Percentiles rank a stretch among this genome's conserved stretches.
phyloP scores from a whole-genome alignment of 768 basidiomycete genomes.

The Heimioporus sp. region DNA sequence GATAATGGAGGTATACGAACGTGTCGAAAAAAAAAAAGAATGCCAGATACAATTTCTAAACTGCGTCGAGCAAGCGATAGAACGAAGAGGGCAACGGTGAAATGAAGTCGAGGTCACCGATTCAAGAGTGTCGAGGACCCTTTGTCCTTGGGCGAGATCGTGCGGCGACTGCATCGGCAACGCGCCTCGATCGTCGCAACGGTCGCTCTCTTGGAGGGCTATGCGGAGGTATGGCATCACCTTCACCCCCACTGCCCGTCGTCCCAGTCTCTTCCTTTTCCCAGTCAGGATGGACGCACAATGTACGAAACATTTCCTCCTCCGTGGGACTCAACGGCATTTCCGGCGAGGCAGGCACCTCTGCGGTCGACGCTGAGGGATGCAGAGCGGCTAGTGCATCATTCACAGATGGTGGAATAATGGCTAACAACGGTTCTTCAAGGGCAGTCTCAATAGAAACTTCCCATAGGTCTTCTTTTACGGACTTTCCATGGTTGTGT shows the following conservation, averaged over 20 bases:
- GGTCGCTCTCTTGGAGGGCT: slow-evolving; percentile 9
- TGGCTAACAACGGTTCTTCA: slow-evolving; percentile 22
- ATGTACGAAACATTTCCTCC: slow-evolving; percentile 64
- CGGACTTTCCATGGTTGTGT: not conserved
- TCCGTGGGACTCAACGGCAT: slow-evolving; percentile 66
- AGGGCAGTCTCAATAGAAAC: slow-evolving; percentile 14
- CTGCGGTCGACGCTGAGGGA: slow-evolving; percentile 13
- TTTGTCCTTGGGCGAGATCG: slow-evolving; percentile 38
- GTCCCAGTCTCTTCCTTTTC: slow-evolving; percentile 33
- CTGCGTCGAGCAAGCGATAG: not conserved
- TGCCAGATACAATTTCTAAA: slow-evolving; percentile 25
- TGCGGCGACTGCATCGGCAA: slow-evolving; percentile 56
- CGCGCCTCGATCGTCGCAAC: slow-evolving; percentile 57
- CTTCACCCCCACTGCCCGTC: slow-evolving; percentile 12
- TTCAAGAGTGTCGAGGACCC: slow-evolving; percentile 27
- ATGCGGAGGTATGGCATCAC: not conserved
- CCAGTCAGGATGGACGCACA: slow-evolving; percentile 62
- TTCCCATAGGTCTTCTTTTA: slow-evolving; percentile 20
- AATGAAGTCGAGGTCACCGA: not conserved
- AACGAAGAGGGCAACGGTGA: slow-evolving; percentile 8
- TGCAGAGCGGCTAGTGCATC: slow-evolving; percentile 29
- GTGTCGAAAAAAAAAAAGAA: slow-evolving; percentile 5
- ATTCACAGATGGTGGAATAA: slow-evolving; percentile 27
- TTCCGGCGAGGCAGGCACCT: slow-evolving; percentile 12
- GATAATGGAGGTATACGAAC: slow-evolving; percentile 25